A percentile compares a stretch with the other conserved stretches of the same genome.
These are phyloP conservation scores for Penicillium goetzii DNA, from an alignment of 495 filamentous ascomycete genomes.

Conservation along the genomic window DNA sequence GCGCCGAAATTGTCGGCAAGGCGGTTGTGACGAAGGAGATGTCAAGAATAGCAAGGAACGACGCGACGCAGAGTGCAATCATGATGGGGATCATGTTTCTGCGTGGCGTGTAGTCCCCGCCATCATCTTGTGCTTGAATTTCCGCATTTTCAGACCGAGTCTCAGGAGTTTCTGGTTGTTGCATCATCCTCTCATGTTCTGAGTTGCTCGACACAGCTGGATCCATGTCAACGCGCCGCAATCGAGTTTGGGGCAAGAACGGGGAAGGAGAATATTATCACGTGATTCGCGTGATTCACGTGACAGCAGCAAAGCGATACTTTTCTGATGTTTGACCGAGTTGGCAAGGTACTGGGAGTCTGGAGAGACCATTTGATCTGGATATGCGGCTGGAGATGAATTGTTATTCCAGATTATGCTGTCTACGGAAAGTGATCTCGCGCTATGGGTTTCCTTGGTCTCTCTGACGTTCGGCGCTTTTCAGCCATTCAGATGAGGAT, in stretches of 20 bases:
- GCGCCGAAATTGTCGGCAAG: constrained; percentile 55
- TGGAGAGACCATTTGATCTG: background rate
- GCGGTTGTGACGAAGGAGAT: constrained; percentile 63
- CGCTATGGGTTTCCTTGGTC: background rate
- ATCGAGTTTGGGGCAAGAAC: background rate
- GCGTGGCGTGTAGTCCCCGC: background rate
- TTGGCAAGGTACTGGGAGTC: background rate
- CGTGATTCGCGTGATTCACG: no score
- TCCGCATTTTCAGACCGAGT: background rate
- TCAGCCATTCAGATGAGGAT: background rate
- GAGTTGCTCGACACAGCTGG: background rate
- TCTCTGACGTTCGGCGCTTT: background rate
- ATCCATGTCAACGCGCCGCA: background rate
- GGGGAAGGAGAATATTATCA: background rate
- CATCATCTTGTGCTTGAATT: background rate
- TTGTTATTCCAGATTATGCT: background rate
- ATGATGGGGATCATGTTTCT: background rate
- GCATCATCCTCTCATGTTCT: background rate
- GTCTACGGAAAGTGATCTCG: background rate
- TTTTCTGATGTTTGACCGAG: background rate
- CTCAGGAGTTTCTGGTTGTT: background rate
- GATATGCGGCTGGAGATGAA: background rate
- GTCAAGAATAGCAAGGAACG: constrained; percentile 63
- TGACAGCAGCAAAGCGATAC: background rate
- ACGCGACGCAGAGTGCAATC: constrained; percentile 10